Evolutionary conservation across 495 filamentous ascomycete genomes (phyloP), one percentile per base, ranked within the genome.

Genomic region (Chaetomium cochliodes): DNA sequence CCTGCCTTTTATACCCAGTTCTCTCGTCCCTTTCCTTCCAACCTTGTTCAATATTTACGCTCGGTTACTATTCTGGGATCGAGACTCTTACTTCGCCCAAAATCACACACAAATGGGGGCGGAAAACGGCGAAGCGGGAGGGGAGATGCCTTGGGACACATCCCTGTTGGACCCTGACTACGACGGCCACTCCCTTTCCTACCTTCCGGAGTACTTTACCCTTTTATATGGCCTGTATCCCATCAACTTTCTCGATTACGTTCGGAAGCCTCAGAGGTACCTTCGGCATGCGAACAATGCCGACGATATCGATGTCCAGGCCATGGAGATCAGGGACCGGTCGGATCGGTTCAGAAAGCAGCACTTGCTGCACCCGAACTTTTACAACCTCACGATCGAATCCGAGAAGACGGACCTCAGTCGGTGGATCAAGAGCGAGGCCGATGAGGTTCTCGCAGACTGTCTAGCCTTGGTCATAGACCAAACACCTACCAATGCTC

Each of bases 161-260:
- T 70, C 83, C 18, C 68, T 83, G 5, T 79, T 83, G 46, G 80
- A 85, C 5, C 77, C 86, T 16, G 84, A 87, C 58, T 77, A 78
- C 42, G 82, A 86, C 47, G 84, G 85, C 70, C 72, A 83, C 69
- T 75, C 87, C 64, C 78, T 89, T 47, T 90, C 90, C 69, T 77
- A 94, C 72, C 72, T 97, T 69, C 68, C 87, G 69, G 73, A 92
- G 69, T 84, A 96, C 81, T 86, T 97, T 81, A 86, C 92, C 11
- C 85, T 90, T 50, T 77, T 92, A 3, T 92, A 92, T 64, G 89
- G 89, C 15, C 77, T 92, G 11, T 92, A 92, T 65, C 89, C 89
- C n/a, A 83, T 90, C 64, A 91, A 91, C 70, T 88, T 92, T 71
- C 83, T 88, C 79, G 85, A 85, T 67, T 92, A 90, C 74, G 87